Base-by-base conservation (phyloP, 225 moss, liverwort and hornwort species). In the Bryum argenteum region DNA sequence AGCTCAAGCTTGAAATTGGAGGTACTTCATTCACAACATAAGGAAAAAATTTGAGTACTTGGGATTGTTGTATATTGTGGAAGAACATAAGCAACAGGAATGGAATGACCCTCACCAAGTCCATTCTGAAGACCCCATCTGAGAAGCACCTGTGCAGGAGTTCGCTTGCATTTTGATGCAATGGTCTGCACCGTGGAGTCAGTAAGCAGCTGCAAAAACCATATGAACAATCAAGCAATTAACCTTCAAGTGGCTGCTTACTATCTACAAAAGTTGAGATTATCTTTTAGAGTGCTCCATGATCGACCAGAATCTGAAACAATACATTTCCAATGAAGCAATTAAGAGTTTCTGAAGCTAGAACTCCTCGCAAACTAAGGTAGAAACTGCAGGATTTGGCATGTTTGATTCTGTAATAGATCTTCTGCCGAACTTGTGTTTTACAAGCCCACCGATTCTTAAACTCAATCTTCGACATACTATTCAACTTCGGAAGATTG, bases 51-150 rank as follows among this genome's bases (percentile, higher is more conserved):
- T 45, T 15, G 37, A 21, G 11, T 14, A 40, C 68, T 22, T 47
- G 50, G 58, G 48, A 1, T 59, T 59, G 9, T 19, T 11, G 11
- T 45, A 3, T 45, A 10, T 45, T 45, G 11, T 45, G 45, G 14
- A 45, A 45, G 33, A 33, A 5, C 5, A 33, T 33, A 33, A 33
- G 5, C 33, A 33, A 33, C 5, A 33, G 7, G 17, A 21, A 16
- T 8, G 45, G 54, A 24, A 51, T 59, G 38, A 53, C 5, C 7
- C 71, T 81, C 41, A 89, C 86, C 89, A 2, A 93, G 74, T 15
- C 91, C 71, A 52, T 89, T 87, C 52, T 95, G 95, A 56, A 95
- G 70, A 19, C 92, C 92, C 95, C 95, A 95, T 79, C 95, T 88
- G 28, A 95, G 89, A 58, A 95, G 89, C 65, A 95, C 84, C 61